Evolutionary conservation across 1,284 basidiomycete genomes (phyloP).

Genomic region (Taiwanofungus camphoratus): DNA sequence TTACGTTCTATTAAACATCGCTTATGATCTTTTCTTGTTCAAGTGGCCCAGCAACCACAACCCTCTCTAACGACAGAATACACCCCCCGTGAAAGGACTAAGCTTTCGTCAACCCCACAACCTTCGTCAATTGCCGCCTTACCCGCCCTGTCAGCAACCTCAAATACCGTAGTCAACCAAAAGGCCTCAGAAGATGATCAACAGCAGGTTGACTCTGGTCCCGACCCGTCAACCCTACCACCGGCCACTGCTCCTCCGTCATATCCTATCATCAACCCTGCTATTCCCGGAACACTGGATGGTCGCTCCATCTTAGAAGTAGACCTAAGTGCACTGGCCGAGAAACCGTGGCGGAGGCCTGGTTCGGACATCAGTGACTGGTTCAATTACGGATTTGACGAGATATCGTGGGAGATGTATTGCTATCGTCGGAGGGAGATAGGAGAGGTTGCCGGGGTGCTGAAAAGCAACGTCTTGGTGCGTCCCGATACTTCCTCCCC

Average conservation of each 20-base stretch:
- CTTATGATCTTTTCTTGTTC: slow-evolving; percentile 3
- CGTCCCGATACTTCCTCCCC: slow-evolving; percentile 27
- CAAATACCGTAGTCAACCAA: slow-evolving; percentile 18
- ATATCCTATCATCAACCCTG: slow-evolving; percentile 71
- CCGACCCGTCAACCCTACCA: slow-evolving; percentile 61
- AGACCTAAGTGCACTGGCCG: slow-evolving; percentile 76
- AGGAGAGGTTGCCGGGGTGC: slow-evolving; percentile 69
- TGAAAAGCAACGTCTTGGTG: slow-evolving; percentile 75
- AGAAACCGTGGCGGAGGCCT: slow-evolving; percentile 90
- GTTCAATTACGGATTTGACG: slow-evolving; percentile 99
- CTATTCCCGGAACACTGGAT: slow-evolving; percentile 60
- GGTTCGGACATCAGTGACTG: slow-evolving; percentile 95
- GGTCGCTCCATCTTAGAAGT: slow-evolving; percentile 86
- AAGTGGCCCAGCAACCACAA: slow-evolving; percentile 32
- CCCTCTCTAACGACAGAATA: slow-evolving; percentile 86
- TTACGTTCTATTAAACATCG: background rate
- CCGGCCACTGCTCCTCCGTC: slow-evolving; percentile 64
- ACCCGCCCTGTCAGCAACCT: slow-evolving; percentile 24
- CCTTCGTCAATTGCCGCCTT: slow-evolving; percentile 22
- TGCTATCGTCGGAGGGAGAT: slow-evolving; percentile 81
- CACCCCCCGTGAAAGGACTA: slow-evolving; percentile 68
- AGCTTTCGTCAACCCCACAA: slow-evolving; percentile 23
- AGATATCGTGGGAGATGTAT: slow-evolving; percentile 91
- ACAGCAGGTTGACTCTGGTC: slow-evolving; percentile 28
- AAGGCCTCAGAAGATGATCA: slow-evolving; percentile 19